phyloP scores from a whole-genome alignment of 2,329 filamentous ascomycete genomes.

The Myriosclerotinia scirpicola region DNA sequence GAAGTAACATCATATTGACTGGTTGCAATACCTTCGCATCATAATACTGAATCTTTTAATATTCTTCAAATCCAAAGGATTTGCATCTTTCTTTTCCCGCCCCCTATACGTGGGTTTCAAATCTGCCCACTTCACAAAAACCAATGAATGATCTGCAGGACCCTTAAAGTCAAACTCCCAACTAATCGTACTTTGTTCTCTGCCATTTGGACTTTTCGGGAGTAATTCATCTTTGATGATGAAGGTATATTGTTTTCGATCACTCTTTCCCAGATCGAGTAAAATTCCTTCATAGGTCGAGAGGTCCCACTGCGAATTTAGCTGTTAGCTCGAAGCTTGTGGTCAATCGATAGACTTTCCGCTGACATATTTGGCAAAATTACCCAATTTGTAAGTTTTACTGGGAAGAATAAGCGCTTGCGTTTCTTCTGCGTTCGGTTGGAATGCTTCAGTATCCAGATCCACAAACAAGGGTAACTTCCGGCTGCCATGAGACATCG shows the following conservation, averaged over 20 bases:
- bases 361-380: neutral
- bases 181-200: conserved; percentile 69
- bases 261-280: conserved; percentile 53
- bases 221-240: conserved; percentile 70
- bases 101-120: conserved; percentile 75
- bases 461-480: conserved; percentile 1
- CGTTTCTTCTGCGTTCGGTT: neutral
- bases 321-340: neutral
- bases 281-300: conserved; percentile 60
- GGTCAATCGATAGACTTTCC: neutral
- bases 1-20: conserved; percentile 20
- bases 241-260: conserved; percentile 70
- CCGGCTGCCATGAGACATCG: neutral
- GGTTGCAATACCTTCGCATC: conserved; percentile 69
- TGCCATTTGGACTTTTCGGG: conserved; percentile 57
- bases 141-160: conserved; percentile 39
- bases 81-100: conserved; percentile 58
- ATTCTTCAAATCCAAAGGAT: conserved; percentile 56
- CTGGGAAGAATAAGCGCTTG: neutral
- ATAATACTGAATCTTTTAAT: conserved; percentile 73
- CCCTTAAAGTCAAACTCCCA: conserved; percentile 71
- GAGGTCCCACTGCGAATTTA: conserved; percentile 58
- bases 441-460: neutral
- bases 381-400: neutral
- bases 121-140: conserved; percentile 62